phyloP scores from a whole-genome alignment of 352 stramenopile species.

The Pythium phragmiticola region DNA sequence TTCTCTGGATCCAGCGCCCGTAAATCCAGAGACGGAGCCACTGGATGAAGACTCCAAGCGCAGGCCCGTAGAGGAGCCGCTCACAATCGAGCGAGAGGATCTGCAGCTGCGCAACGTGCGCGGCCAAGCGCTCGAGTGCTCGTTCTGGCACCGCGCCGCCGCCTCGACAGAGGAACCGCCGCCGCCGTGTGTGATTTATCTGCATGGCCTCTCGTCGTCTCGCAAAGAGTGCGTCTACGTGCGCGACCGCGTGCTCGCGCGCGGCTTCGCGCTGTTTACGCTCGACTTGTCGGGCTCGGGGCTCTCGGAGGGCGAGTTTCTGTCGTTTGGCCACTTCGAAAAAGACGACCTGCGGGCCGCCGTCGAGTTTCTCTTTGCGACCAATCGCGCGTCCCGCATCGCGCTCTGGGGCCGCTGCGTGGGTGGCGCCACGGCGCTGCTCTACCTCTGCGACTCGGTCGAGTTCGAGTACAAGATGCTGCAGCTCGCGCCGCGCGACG shows the following conservation, averaged over 20 bases:
- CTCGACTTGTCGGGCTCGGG: slow-evolving; percentile 75
- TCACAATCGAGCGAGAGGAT: slow-evolving; percentile 49
- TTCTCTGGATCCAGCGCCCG: slow-evolving; percentile 3
- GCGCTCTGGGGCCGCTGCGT: slow-evolving; percentile 70
- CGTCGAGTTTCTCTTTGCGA: slow-evolving; percentile 70
- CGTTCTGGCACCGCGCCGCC: slow-evolving; percentile 51
- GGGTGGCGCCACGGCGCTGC: slow-evolving; percentile 48
- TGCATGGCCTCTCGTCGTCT: slow-evolving; percentile 80
- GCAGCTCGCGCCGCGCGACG: slow-evolving; percentile 36
- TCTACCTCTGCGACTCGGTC: slow-evolving; percentile 48
- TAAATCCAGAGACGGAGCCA: slow-evolving; percentile 2
- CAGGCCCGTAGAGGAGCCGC: background rate
- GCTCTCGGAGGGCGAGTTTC: slow-evolving; percentile 55
- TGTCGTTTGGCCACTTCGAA: slow-evolving; percentile 75
- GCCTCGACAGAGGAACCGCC: background rate
- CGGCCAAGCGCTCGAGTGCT: slow-evolving; percentile 60
- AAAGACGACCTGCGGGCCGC: slow-evolving; percentile 55
- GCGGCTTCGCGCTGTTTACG: slow-evolving; percentile 69
- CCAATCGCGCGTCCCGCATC: slow-evolving; percentile 44
- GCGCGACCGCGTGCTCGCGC: slow-evolving; percentile 42
- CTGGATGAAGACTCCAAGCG: no score
- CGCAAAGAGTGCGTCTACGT: slow-evolving; percentile 77
- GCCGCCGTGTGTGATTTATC: slow-evolving; percentile 65
- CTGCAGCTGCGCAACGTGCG: slow-evolving; percentile 53
- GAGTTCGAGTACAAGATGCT: slow-evolving; percentile 51